A percentile compares a stretch with the other conserved stretches of the same genome.
These are phyloP conservation scores for Penicillium ucsense DNA, from an alignment of 495 filamentous ascomycete genomes.

Conservation along the genomic window DNA sequence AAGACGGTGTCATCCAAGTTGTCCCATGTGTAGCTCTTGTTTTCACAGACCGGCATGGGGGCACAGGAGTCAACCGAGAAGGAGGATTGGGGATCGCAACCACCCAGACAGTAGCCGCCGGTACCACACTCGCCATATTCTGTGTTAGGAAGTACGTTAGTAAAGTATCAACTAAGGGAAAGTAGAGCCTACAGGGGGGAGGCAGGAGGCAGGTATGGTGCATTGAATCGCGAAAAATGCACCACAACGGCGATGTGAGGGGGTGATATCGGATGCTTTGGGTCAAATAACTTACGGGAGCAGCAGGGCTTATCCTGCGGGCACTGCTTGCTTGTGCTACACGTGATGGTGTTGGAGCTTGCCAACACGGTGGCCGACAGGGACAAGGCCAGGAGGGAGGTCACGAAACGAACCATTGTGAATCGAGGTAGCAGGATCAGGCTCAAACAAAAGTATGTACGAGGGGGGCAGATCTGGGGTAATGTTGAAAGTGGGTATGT, in stretches of 20 bases:
- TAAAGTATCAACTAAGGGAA: not conserved
- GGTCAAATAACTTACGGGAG: conserved; percentile 58
- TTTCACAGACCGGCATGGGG: conserved; percentile 74
- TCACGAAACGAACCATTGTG: conserved; percentile 27
- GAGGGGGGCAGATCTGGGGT: not conserved
- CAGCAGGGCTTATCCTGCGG: conserved; percentile 75
- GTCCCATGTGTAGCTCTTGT: conserved; percentile 55
- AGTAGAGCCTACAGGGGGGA: not conserved
- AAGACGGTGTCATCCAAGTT: conserved; percentile 56
- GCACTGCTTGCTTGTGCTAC: conserved; percentile 55
- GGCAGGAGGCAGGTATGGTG: too few relatives aligned
- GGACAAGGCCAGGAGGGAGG: conserved; percentile 23
- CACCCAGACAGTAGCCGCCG: conserved; percentile 91
- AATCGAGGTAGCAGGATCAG: too few relatives aligned
- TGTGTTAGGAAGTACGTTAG: conserved; percentile 19
- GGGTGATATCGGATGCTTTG: too few relatives aligned
- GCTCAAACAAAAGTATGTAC: conserved; percentile 7
- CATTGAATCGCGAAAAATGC: too few relatives aligned
- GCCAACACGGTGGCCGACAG: conserved; percentile 29
- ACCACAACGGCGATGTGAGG: too few relatives aligned
- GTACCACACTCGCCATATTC: conserved; percentile 92
- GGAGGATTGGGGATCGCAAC: conserved; percentile 82
- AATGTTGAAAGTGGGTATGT: conserved; percentile 2
- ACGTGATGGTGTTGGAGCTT: conserved; percentile 28
- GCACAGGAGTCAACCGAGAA: conserved; percentile 74